phyloP scores from a whole-genome alignment of 257 asterid species.

The Przewalskia tangutica region DNA sequence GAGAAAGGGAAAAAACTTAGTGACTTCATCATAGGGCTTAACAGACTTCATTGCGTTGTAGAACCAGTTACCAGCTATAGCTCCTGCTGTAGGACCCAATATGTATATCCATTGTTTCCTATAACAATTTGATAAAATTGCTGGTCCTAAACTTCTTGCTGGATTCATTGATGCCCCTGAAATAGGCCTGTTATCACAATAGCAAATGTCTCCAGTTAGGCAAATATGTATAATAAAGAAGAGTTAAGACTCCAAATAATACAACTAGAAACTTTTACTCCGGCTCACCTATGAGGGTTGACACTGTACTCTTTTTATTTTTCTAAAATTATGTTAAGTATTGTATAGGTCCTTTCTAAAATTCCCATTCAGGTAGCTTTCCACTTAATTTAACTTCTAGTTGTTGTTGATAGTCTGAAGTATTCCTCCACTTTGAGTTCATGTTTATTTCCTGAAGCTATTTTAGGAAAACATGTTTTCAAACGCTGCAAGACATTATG shows the following conservation, averaged over 20 bases:
- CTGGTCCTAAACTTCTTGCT: conserved; percentile 30
- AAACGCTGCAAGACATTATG: background rate
- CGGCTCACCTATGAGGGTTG: background rate
- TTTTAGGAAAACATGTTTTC: background rate
- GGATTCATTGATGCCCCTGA: conserved; percentile 34
- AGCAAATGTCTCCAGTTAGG: background rate
- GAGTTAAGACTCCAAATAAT: background rate
- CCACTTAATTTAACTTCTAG: background rate
- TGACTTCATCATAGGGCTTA: conserved; percentile 7
- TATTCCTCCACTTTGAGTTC: background rate
- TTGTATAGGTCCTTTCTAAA: background rate
- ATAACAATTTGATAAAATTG: conserved; percentile 15
- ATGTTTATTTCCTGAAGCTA: background rate
- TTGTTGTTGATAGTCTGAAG: background rate
- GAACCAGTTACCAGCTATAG: conserved; percentile 27
- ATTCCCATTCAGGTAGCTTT: background rate
- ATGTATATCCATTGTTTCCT: conserved; percentile 21
- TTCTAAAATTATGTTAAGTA: background rate
- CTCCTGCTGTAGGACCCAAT: conserved; percentile 26
- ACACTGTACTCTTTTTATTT: background rate
- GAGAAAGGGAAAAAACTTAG: conserved; percentile 8
- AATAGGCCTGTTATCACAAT: conserved; percentile 16
- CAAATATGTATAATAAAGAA: background rate
- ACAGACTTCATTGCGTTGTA: conserved; percentile 19
- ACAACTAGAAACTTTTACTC: background rate